Evolutionary conservation across 2,329 filamentous ascomycete genomes (phyloP).

Genomic region (Aureobasidium melanogenum): DNA sequence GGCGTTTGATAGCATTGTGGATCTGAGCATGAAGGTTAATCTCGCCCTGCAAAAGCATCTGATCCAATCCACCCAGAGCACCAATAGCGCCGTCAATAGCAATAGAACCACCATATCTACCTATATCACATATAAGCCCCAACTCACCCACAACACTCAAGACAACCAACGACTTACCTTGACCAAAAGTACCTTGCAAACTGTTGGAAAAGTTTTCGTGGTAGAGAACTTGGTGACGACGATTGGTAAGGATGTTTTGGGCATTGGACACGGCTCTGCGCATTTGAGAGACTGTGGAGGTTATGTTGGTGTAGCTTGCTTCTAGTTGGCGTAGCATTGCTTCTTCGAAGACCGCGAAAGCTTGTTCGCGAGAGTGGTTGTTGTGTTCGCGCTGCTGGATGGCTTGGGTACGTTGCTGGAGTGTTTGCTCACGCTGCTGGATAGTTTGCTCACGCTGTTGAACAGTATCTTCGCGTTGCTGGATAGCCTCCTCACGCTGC

Average conservation of each 20-base stretch:
- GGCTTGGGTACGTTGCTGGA: background rate
- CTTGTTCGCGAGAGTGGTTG: background rate
- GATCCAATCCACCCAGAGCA: background rate
- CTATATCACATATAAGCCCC: background rate
- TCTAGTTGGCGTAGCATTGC: background rate
- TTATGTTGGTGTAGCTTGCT: background rate
- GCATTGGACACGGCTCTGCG: background rate
- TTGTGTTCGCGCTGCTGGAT: background rate
- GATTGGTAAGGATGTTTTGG: background rate
- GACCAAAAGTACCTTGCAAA: background rate
- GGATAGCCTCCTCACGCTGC: background rate
- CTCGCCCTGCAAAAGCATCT: background rate
- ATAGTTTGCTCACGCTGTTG: background rate
- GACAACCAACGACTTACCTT: background rate
- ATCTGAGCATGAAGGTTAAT: background rate
- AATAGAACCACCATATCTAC: background rate
- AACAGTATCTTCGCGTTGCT: background rate
- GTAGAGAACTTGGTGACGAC: constrained; percentile 1
- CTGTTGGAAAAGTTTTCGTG: background rate
- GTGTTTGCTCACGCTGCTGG: background rate
- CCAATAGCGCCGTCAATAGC: constrained; percentile 10
- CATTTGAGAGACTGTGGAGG: background rate
- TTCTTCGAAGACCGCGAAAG: background rate
- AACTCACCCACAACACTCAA: background rate
- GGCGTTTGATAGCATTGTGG: background rate